These are phyloP conservation scores for Colletotrichum falcatum DNA, from an alignment of 2,329 filamentous ascomycete genomes.

Conservation along the genomic window DNA sequence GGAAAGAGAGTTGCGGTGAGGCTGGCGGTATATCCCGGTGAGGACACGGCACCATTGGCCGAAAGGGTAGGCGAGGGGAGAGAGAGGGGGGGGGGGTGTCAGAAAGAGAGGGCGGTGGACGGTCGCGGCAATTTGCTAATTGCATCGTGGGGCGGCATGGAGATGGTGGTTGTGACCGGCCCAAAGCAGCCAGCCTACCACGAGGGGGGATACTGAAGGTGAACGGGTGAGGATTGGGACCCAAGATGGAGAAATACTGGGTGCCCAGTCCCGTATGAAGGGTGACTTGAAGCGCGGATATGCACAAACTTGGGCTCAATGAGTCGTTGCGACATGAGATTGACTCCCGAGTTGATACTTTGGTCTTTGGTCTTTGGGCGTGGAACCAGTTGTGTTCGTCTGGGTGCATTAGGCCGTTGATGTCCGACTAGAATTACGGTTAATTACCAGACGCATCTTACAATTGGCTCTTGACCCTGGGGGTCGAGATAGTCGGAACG, in stretches of 20 bases:
- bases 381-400: not conserved
- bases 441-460: conserved; percentile 22
- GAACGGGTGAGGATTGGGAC: conserved; percentile 14
- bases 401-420: conserved; percentile 27
- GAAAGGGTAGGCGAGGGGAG: conserved; percentile 2
- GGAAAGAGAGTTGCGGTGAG: conserved; percentile 43
- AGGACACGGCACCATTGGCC: conserved; percentile 28
- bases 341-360: not conserved
- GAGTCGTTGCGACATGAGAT: not conserved
- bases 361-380: not conserved
- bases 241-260: conserved; percentile 6
- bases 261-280: not conserved
- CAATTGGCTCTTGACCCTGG: conserved; percentile 20
- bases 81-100: conserved; percentile 1
- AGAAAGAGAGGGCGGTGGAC: not conserved
- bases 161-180: conserved; percentile 24
- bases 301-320: not conserved
- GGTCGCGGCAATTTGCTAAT: conserved; percentile 17
- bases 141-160: conserved; percentile 26
- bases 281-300: not conserved
- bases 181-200: conserved; percentile 13
- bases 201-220: conserved; percentile 15
- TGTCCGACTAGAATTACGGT: conserved; percentile 30
- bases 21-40: conserved; percentile 41
- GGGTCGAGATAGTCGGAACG: not conserved